A percentile compares a stretch with the other conserved stretches of the same genome.
phyloP scores from a whole-genome alignment of 1,284 basidiomycete species.

The Boletus smithii region DNA sequence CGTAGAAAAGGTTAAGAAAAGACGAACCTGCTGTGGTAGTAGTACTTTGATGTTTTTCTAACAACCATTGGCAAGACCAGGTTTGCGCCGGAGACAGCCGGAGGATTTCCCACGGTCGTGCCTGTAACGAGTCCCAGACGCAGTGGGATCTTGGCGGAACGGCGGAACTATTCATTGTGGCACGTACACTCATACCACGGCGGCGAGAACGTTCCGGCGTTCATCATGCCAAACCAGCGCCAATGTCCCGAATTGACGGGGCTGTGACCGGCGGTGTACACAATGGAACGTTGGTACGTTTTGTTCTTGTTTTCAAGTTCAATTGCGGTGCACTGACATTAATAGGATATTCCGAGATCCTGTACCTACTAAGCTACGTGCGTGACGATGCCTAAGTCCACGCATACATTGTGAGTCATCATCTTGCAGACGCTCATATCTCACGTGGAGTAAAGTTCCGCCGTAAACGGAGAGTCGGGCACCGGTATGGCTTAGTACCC shows the following conservation, averaged over 20 bases:
- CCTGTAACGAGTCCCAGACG: slow-evolving; percentile 2
- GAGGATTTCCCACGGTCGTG: slow-evolving; percentile 10
- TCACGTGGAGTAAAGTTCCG: slow-evolving; percentile 13
- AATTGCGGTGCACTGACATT: background rate
- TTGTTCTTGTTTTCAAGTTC: background rate
- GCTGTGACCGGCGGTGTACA: slow-evolving; percentile 17
- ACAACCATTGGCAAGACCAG: no score
- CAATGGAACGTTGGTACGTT: background rate
- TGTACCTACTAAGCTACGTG: background rate
- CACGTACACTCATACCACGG: background rate
- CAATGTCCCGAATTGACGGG: slow-evolving; percentile 6
- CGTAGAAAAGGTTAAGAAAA: background rate
- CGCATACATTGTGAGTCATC: background rate
- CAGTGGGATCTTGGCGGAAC: no score
- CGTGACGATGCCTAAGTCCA: no score
- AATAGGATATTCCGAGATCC: background rate
- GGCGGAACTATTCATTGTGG: no score
- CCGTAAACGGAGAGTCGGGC: slow-evolving; percentile 10
- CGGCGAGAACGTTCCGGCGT: slow-evolving; percentile 4
- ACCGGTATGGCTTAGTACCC: slow-evolving; percentile 14
- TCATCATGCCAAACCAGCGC: background rate
- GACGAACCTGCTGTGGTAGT: slow-evolving; percentile 15
- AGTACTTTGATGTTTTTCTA: no score
- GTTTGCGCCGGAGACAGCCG: slow-evolving; percentile 19
- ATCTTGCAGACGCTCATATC: background rate